Percentiles rank a stretch among this genome's conserved stretches.
Evolutionary conservation across 208 protist species (phyloP).

Genomic region (Crithidia fasciculata): DNA sequence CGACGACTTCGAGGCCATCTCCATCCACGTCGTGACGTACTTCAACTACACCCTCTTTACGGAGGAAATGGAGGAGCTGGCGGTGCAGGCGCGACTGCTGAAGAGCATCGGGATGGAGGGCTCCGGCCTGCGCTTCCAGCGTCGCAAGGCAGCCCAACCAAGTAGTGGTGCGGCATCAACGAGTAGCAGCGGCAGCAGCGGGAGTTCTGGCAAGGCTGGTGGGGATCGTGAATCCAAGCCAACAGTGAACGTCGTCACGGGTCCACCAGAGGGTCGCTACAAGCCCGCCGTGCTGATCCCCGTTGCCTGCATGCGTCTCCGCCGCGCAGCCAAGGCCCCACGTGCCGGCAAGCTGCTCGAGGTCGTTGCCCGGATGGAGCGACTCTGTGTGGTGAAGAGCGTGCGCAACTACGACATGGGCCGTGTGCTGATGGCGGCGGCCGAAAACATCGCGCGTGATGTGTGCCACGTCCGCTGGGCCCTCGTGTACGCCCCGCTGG

Average conservation of each 20-base stretch:
- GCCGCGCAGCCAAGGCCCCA: slow-evolving; percentile 30
- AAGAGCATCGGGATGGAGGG: slow-evolving; percentile 38
- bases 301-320: slow-evolving; percentile 36
- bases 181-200: background rate
- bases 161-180: background rate
- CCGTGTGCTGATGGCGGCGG: slow-evolving; percentile 35
- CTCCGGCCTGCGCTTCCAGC: slow-evolving; percentile 34
- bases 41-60: slow-evolving; percentile 38
- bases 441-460: slow-evolving; percentile 42
- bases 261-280: slow-evolving; percentile 11
- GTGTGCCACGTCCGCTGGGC: slow-evolving; percentile 43
- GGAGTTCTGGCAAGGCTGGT: too few relatives aligned
- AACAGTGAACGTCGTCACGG: background rate
- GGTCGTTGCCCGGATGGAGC: slow-evolving; percentile 49
- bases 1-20: slow-evolving; percentile 43
- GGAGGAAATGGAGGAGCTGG: slow-evolving; percentile 34
- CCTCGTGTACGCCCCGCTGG: slow-evolving; percentile 37
- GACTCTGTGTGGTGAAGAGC: slow-evolving; percentile 39
- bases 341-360: slow-evolving; percentile 35
- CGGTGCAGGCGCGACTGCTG: slow-evolving; percentile 27
- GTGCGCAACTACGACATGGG: slow-evolving; percentile 42
- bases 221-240: background rate
- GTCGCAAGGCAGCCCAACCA: background rate
- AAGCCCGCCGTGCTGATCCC: slow-evolving; percentile 29
- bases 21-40: slow-evolving; percentile 57